Evolutionary conservation across 352 stramenopile genomes (phyloP).

Genomic region (Globisporangium carolinianum): DNA sequence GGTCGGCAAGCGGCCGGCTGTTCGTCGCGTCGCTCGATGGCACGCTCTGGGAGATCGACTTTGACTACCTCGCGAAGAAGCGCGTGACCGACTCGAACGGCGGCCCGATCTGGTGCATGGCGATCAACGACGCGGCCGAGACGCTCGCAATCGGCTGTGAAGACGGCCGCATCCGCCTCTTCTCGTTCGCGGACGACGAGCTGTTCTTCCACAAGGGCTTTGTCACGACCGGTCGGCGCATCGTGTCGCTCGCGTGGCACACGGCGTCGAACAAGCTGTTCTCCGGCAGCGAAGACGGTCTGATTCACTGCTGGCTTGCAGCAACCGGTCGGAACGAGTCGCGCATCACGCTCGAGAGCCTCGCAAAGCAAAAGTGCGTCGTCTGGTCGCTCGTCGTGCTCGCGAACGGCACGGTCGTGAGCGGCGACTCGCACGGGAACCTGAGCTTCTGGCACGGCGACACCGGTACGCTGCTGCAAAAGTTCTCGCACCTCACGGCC

Average conservation of each 20-base stretch:
- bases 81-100: slow-evolving; percentile 84
- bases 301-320: slow-evolving; percentile 88
- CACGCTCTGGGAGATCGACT: slow-evolving; percentile 80
- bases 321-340: slow-evolving; percentile 69
- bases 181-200: slow-evolving; percentile 64
- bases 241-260: slow-evolving; percentile 86
- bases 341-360: slow-evolving; percentile 74
- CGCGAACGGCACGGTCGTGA: slow-evolving; percentile 89
- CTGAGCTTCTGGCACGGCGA: slow-evolving; percentile 92
- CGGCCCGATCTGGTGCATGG: slow-evolving; percentile 86
- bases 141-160: slow-evolving; percentile 84
- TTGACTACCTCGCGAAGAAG: slow-evolving; percentile 58
- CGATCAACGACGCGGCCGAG: slow-evolving; percentile 44
- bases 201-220: slow-evolving; percentile 85
- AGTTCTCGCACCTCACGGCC: slow-evolving; percentile 88
- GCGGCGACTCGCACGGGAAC: slow-evolving; percentile 89
- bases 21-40: slow-evolving; percentile 70
- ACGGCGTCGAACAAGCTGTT: slow-evolving; percentile 69
- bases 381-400: slow-evolving; percentile 90
- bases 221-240: slow-evolving; percentile 55
- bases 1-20: slow-evolving; percentile 36
- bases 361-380: slow-evolving; percentile 70
- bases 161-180: slow-evolving; percentile 87
- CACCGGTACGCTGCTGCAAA: slow-evolving; percentile 88
- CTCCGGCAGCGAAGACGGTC: slow-evolving; percentile 72